These are phyloP conservation scores for Ascochyta clinopodiicola DNA, from an alignment of 2,329 filamentous ascomycete genomes.

Conservation along the genomic window DNA sequence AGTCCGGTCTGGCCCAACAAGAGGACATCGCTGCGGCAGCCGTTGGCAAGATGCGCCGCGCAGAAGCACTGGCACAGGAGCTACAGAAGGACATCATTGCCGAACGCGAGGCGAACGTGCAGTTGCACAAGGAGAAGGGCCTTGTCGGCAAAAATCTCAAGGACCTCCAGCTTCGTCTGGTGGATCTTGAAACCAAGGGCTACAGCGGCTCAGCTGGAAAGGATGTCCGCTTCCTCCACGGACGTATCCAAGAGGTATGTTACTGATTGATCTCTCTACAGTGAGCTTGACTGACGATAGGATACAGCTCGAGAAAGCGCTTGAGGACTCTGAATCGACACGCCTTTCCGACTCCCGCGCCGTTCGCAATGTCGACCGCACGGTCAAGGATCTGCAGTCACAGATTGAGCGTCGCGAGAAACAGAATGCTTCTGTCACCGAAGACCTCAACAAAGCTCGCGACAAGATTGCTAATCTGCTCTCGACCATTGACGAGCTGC, in stretches of 20 bases:
- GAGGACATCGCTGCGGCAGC: slow-evolving; percentile 91
- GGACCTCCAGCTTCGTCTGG: slow-evolving; percentile 85
- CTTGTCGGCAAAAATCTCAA: slow-evolving; percentile 87
- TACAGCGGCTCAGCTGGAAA: slow-evolving; percentile 88
- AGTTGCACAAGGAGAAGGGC: slow-evolving; percentile 89
- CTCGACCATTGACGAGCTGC: slow-evolving; percentile 89
- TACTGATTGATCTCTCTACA: not conserved
- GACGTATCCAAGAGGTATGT: slow-evolving; percentile 90
- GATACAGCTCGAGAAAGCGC: slow-evolving; percentile 79
- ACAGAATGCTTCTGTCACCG: slow-evolving; percentile 77
- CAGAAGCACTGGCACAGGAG: slow-evolving; percentile 85
- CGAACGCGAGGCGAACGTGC: slow-evolving; percentile 81
- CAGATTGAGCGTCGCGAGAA: slow-evolving; percentile 96
- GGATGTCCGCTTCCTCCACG: slow-evolving; percentile 93
- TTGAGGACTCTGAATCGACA: slow-evolving; percentile 81
- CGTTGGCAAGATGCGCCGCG: slow-evolving; percentile 95
- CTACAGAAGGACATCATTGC: slow-evolving; percentile 90
- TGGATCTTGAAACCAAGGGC: slow-evolving; percentile 96
- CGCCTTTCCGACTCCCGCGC: slow-evolving; percentile 83
- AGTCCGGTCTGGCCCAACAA: slow-evolving; percentile 86
- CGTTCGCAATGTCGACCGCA: slow-evolving; percentile 90
- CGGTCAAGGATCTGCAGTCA: slow-evolving; percentile 87
- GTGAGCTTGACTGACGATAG: slow-evolving; percentile 19
- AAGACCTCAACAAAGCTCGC: slow-evolving; percentile 83
- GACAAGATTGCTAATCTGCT: slow-evolving; percentile 92